These are phyloP conservation scores for Talaromyces trachyspermus DNA, from an alignment of 495 filamentous ascomycete genomes.

Conservation along the genomic window DNA sequence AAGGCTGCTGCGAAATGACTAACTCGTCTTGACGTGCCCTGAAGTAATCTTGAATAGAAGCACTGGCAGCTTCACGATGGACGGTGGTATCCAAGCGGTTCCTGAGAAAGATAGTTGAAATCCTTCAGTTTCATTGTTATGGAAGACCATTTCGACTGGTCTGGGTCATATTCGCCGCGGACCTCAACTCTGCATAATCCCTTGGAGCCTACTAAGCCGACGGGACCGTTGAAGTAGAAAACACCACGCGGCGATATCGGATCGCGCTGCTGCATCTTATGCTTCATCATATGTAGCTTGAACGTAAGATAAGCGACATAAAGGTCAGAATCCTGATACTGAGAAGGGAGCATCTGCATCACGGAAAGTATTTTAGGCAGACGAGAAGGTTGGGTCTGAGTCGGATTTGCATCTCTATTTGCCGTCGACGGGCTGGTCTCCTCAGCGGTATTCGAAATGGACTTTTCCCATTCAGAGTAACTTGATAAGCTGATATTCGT, in stretches of 20 bases:
- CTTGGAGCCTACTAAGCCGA: slow-evolving; percentile 54
- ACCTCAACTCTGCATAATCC: slow-evolving; percentile 53
- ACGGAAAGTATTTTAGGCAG: slow-evolving; percentile 28
- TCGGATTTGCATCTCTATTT: slow-evolving; percentile 12
- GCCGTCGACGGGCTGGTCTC: slow-evolving; percentile 18
- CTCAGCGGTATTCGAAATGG: slow-evolving; percentile 15
- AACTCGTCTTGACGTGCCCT: background rate
- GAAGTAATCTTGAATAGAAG: too few species aligned
- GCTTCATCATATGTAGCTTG: slow-evolving; percentile 39
- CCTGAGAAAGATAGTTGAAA: slow-evolving; percentile 14
- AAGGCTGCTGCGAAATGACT: too few species aligned
- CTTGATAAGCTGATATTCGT: slow-evolving; percentile 10
- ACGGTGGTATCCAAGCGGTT: slow-evolving; percentile 1
- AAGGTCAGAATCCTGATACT: slow-evolving; percentile 31
- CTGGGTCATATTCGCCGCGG: slow-evolving; percentile 52
- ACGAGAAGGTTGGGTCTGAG: slow-evolving; percentile 19
- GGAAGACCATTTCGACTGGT: slow-evolving; percentile 27
- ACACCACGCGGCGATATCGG: slow-evolving; percentile 54
- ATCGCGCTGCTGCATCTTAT: slow-evolving; percentile 13
- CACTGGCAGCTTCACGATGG: background rate
- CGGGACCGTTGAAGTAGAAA: slow-evolving; percentile 55
- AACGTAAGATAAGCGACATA: slow-evolving; percentile 45
- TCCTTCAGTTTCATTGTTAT: slow-evolving; percentile 31
- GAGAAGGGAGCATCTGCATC: slow-evolving; percentile 29
- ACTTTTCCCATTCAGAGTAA: slow-evolving; percentile 11